Conservation (phyloP, 345 rosid species). For the Dovyalis caffra region DNA sequence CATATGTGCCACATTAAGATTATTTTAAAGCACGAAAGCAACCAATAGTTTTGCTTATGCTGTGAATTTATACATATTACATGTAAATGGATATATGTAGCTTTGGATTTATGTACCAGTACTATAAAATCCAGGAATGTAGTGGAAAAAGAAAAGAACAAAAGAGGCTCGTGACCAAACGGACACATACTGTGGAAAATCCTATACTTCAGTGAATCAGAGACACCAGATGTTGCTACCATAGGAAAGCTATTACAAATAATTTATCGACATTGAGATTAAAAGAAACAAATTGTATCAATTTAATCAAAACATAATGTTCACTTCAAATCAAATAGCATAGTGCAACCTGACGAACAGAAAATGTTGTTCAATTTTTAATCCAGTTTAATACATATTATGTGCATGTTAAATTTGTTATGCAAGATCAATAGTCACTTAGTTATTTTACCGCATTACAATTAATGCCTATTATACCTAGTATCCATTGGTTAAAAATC, state of each 20-base stretch:
- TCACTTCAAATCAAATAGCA: not conserved
- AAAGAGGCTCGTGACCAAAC: not conserved
- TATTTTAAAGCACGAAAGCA: not conserved
- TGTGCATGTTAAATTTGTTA: not conserved
- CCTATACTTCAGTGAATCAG: not conserved
- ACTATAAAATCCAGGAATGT: not conserved
- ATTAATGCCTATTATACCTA: not conserved
- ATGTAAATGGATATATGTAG: not conserved
- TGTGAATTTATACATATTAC: not conserved
- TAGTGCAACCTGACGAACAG: not conserved
- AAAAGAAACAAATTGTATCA: not conserved
- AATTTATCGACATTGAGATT: not conserved
- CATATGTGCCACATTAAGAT: not conserved
- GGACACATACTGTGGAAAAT: not conserved
- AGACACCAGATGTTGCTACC: not conserved
- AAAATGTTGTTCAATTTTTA: not conserved
- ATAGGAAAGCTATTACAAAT: not conserved
- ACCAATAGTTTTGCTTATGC: not conserved
- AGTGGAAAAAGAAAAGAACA: not conserved
- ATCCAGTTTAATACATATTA: not conserved
- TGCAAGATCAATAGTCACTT: not conserved
- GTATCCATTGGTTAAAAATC: not conserved
- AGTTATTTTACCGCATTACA: not conserved
- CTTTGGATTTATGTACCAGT: not conserved
- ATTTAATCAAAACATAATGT: not conserved